These are phyloP conservation scores for Nephelium lappaceum DNA, from an alignment of 345 rosid genomes.

Conservation along the genomic window DNA sequence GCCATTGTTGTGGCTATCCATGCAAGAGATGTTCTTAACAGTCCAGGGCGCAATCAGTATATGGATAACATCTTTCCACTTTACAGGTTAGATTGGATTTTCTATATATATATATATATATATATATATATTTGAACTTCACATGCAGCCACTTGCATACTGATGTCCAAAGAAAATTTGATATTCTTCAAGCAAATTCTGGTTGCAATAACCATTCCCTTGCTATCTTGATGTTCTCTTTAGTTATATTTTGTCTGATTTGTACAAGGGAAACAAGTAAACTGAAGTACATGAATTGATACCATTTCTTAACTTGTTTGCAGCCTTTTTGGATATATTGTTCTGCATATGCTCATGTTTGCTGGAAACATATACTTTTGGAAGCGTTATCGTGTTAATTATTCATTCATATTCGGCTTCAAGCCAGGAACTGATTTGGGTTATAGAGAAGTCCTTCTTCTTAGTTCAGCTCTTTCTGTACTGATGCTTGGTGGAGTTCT, in stretches of 20 bases:
- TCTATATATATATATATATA: too few relatives aligned
- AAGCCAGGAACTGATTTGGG: constrained; percentile 75
- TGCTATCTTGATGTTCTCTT: neutral
- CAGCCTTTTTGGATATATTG: constrained; percentile 72
- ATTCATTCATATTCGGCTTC: constrained; percentile 74
- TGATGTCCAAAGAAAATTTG: neutral
- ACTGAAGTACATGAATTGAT: neutral
- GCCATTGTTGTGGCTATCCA: constrained; percentile 56
- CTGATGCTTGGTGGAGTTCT: constrained; percentile 54
- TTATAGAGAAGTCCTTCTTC: constrained; percentile 63
- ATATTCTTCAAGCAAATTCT: neutral
- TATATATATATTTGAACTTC: neutral
- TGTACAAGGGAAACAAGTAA: neutral
- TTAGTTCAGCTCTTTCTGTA: constrained; percentile 56
- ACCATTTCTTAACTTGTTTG: neutral
- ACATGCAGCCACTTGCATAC: neutral
- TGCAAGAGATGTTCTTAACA: constrained; percentile 46
- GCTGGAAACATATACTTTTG: constrained; percentile 68
- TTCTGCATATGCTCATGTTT: constrained; percentile 68
- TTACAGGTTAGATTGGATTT: constrained; percentile 44
- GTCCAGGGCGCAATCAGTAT: constrained; percentile 49
- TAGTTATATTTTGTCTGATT: neutral
- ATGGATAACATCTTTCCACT: constrained; percentile 87
- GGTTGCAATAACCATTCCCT: neutral
- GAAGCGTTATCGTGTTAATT: constrained; percentile 67